Percentiles rank a stretch among this genome's conserved stretches.
Conservation (phyloP, 2,329 filamentous ascomycete species). For the Didymella segeticola region DNA sequence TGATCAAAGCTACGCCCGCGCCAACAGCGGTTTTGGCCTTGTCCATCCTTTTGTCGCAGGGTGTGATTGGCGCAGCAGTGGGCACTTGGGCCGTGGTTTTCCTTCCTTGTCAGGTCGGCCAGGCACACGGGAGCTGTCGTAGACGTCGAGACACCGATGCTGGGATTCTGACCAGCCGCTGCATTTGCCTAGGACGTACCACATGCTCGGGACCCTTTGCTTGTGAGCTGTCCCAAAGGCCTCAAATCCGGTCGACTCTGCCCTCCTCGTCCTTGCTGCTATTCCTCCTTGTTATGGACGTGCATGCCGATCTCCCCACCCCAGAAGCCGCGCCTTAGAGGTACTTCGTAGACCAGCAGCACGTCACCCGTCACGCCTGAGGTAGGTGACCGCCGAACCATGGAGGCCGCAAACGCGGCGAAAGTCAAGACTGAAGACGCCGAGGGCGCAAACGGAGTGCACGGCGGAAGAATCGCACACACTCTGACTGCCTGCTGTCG, state of each 20-base stretch:
- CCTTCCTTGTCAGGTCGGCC: slow-evolving; percentile 3
- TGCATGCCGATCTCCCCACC: slow-evolving; percentile 28
- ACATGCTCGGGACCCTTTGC: slow-evolving; percentile 17
- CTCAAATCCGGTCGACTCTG: slow-evolving; percentile 15
- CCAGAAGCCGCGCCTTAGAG: slow-evolving; percentile 18
- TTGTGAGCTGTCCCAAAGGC: slow-evolving; percentile 4
- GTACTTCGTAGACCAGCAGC: slow-evolving; percentile 9
- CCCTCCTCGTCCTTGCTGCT: slow-evolving; percentile 5
- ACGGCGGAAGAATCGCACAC: slow-evolving; percentile 71
- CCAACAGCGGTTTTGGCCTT: slow-evolving; percentile 15
- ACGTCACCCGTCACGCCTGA: slow-evolving; percentile 12
- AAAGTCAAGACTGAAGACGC: slow-evolving; percentile 28
- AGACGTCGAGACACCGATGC: slow-evolving; percentile 1
- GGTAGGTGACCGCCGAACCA: slow-evolving; percentile 22
- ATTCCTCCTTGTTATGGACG: slow-evolving; percentile 27
- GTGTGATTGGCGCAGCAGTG: slow-evolving; percentile 23
- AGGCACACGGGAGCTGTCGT: slow-evolving; percentile 14
- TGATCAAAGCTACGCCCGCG: slow-evolving; percentile 16
- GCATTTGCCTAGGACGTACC: slow-evolving; percentile 27
- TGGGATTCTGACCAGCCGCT: slow-evolving; percentile 5
- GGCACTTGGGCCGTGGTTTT: slow-evolving; percentile 9
- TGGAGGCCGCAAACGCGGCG: slow-evolving; percentile 32
- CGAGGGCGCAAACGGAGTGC: slow-evolving; percentile 33
- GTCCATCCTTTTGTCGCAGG: slow-evolving; percentile 6
- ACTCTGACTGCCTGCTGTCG: slow-evolving; percentile 81